Evolutionary conservation across 2,329 filamentous ascomycete genomes (phyloP).

Genomic region (Aspergillus fumigatus): DNA sequence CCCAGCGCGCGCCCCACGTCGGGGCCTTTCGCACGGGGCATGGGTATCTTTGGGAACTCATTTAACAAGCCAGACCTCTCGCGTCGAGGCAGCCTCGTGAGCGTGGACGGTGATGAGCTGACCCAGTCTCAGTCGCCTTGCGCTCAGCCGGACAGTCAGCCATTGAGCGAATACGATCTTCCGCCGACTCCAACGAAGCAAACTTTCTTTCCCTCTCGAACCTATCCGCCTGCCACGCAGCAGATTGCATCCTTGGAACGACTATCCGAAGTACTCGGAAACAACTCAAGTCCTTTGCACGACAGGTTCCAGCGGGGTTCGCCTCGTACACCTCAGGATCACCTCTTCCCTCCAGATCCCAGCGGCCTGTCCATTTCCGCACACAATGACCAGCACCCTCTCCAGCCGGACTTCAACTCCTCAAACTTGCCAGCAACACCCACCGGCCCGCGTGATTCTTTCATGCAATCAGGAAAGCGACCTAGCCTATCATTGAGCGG

Average conservation of each 20-base stretch:
- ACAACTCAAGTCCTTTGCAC: slow-evolving; percentile 54
- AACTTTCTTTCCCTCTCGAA: slow-evolving; percentile 34
- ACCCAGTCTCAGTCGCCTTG: slow-evolving; percentile 56
- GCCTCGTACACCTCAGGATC: slow-evolving; percentile 75
- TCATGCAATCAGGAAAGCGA: slow-evolving; percentile 54
- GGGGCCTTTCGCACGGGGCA: slow-evolving; percentile 62
- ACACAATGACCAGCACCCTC: slow-evolving; percentile 41
- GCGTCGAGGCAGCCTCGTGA: slow-evolving; percentile 68
- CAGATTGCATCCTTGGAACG: slow-evolving; percentile 33
- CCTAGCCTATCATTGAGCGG: slow-evolving; percentile 67
- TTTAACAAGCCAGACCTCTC: slow-evolving; percentile 47
- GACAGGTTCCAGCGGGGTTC: slow-evolving; percentile 52
- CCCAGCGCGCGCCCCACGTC: slow-evolving; percentile 58
- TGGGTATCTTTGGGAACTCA: slow-evolving; percentile 58
- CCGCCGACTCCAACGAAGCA: slow-evolving; percentile 92
- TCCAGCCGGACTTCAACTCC: slow-evolving; percentile 38
- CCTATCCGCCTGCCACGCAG: slow-evolving; percentile 29
- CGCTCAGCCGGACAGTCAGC: slow-evolving; percentile 52
- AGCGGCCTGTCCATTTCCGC: slow-evolving; percentile 79
- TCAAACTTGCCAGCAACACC: slow-evolving; percentile 72
- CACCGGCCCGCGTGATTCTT: slow-evolving; percentile 60
- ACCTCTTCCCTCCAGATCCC: slow-evolving; percentile 69
- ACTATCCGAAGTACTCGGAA: slow-evolving; percentile 27
- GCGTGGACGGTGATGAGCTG: slow-evolving; percentile 72
- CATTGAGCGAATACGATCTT: slow-evolving; percentile 63